Evolutionary conservation across 371 early-diverging fungal genomes (phyloP), one percentile per base, ranked within the genome.

Genomic region (Apophysomyces sp.): DNA sequence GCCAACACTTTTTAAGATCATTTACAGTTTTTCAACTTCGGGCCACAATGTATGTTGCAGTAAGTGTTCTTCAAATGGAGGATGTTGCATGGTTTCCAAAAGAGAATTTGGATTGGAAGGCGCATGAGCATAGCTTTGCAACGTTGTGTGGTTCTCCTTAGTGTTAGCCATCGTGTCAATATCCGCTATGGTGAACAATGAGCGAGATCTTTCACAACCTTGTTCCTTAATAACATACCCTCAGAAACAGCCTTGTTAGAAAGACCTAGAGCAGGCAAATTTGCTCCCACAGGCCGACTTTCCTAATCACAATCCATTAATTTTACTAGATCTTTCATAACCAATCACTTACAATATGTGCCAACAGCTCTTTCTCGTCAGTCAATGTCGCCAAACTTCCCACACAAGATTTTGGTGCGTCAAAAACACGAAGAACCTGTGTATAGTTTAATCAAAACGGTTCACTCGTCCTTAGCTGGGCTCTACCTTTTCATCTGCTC

Each of bases 41-140:
- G 98, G 97, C 98, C 98, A 98, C 18, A 98, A 78, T n/a, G 97
- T 96, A 64, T 89, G 85, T 58, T 94, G 93, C 59, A 91, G 61
- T 52, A 96, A 80, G 57, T 91, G 88, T 62, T 96, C 94, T 78
- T 97, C 96, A 55, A 92, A 87, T 16, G 96, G 97, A 39, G 94
- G 95, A 27, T 82, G 85, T 1, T 67, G 62, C 79, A 86, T 73
- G 15, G 80, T 73, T 56, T 87, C 80, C 12, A 71, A 55, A 8
- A 86, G 64, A 2, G 78, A 67, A n/a, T 77, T 82, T 2, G 86
- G 78, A 3, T 85, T 85, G 4, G 83, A 78, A 15, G 82, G 73
- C 2, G 85, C 71, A 16, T 76, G 73, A n/a, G 76, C 69, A 63
- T 77, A 82, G 28, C 82, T 78, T 57, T 82, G 83, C 8, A 80